These are phyloP conservation scores for Miscanthus lutarioriparius DNA, from an alignment of 176 grass and related monocot genomes.

Conservation along the genomic window DNA sequence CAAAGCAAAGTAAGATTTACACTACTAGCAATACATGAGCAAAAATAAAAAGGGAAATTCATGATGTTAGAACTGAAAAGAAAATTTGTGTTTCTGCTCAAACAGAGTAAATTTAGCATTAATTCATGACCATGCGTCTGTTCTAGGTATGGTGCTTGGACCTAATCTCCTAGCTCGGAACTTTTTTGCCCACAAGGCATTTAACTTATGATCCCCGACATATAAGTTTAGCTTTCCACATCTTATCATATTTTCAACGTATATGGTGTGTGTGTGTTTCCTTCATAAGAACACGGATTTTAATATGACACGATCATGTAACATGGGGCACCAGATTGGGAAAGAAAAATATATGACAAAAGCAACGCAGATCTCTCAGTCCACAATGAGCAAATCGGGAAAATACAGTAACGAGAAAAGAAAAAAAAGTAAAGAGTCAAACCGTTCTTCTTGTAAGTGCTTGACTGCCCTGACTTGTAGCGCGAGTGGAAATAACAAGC, in stretches of 20 bases:
- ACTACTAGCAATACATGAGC: not conserved
- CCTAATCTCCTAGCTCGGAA: not conserved
- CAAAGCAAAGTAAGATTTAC: not conserved
- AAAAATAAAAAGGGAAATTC: not conserved
- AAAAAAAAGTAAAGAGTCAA: constrained; percentile 14
- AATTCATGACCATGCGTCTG: not conserved
- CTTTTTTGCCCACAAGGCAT: not conserved
- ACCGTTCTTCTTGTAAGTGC: constrained; percentile 93
- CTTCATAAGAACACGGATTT: not conserved
- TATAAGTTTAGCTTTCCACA: not conserved
- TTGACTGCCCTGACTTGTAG: constrained; percentile 81
- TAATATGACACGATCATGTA: no score
- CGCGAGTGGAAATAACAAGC: constrained; percentile 90
- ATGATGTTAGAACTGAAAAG: not conserved
- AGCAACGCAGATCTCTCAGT: not conserved
- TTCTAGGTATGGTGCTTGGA: not conserved
- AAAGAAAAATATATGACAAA: not conserved
- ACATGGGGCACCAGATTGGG: no score
- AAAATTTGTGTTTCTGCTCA: not conserved
- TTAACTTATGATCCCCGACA: not conserved
- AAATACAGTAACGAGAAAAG: not conserved
- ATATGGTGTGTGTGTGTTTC: not conserved
- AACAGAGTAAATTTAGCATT: not conserved
- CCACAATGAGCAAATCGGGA: not conserved
- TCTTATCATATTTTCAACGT: not conserved